Conservation (phyloP, 106 monocot species). For the Dendrobium chrysotoxum region DNA sequence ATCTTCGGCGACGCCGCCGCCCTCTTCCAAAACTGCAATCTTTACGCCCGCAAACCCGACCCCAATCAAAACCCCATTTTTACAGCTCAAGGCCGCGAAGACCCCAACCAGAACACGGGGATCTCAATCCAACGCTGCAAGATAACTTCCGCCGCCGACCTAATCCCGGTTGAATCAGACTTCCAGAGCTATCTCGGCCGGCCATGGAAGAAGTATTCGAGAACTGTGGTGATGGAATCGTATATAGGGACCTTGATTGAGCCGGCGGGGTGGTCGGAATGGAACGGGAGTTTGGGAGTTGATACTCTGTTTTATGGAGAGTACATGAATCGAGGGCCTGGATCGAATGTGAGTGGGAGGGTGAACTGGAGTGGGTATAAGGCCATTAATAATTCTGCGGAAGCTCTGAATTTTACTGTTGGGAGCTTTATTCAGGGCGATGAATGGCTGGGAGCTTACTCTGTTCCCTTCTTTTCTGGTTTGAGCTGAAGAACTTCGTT, state of each 20-base stretch:
- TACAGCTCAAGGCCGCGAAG: slow-evolving; percentile 66
- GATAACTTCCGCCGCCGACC: slow-evolving; percentile 41
- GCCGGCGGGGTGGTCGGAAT: slow-evolving; percentile 63
- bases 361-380: slow-evolving; percentile 51
- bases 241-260: slow-evolving; percentile 33
- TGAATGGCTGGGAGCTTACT: slow-evolving; percentile 36
- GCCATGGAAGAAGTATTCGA: slow-evolving; percentile 65
- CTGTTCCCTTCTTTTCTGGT: slow-evolving; percentile 28
- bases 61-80: slow-evolving; percentile 59
- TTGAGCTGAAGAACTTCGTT: background rate
- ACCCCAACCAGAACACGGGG: slow-evolving; percentile 79
- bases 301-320: slow-evolving; percentile 57
- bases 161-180: slow-evolving; percentile 24
- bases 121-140: slow-evolving; percentile 63
- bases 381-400: slow-evolving; percentile 29
- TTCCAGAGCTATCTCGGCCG: slow-evolving; percentile 52
- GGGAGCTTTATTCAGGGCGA: slow-evolving; percentile 49
- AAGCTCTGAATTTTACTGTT: slow-evolving; percentile 49
- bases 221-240: slow-evolving; percentile 59
- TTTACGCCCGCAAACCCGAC: slow-evolving; percentile 49
- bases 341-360: slow-evolving; percentile 27
- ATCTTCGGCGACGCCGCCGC: slow-evolving; percentile 42
- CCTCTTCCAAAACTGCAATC: slow-evolving; percentile 55
- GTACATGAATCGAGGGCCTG: slow-evolving; percentile 56
- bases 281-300: slow-evolving; percentile 54